phyloP scores from a whole-genome alignment of 2,329 filamentous ascomycete species.

The Penicillium vulpinum region DNA sequence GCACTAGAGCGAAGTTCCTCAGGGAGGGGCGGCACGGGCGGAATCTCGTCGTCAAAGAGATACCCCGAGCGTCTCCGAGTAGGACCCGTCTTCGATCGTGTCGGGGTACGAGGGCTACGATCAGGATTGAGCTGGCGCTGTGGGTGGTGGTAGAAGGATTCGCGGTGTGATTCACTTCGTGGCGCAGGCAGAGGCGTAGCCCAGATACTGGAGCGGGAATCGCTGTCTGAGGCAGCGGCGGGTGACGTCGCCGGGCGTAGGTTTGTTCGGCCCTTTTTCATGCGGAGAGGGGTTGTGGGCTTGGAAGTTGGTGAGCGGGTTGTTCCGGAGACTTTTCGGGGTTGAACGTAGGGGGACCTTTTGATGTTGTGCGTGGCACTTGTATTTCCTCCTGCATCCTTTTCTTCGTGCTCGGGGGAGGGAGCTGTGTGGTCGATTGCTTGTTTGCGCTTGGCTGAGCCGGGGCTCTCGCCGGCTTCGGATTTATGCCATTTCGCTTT shows the following conservation, averaged over 20 bases:
- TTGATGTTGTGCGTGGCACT: constrained; percentile 9
- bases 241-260: constrained; percentile 14
- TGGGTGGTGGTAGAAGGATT: constrained; percentile 24
- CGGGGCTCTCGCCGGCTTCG: constrained; percentile 34
- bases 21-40: constrained; percentile 43
- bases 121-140: constrained; percentile 24
- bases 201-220: constrained; percentile 4
- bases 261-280: constrained; percentile 23
- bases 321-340: constrained; percentile 19
- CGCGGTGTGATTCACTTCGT: constrained; percentile 9
- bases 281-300: constrained; percentile 23
- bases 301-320: constrained; percentile 25
- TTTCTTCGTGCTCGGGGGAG: constrained; percentile 7
- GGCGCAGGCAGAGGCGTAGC: constrained; percentile 15
- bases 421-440: constrained; percentile 6
- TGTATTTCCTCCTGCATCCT: neutral
- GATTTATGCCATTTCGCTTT: constrained; percentile 35
- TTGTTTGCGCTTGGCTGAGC: constrained; percentile 35
- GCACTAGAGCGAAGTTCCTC: constrained; percentile 33
- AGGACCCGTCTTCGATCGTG: constrained; percentile 19
- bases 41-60: constrained; percentile 35
- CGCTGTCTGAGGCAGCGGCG: neutral
- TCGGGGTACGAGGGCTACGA: constrained; percentile 18
- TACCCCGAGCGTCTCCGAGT: constrained; percentile 10
- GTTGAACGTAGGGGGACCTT: constrained; percentile 21